Percentiles rank a stretch among this genome's conserved stretches.
Evolutionary conservation across 2,329 filamentous ascomycete genomes (phyloP).

Genomic region (Fusarium irregulare): DNA sequence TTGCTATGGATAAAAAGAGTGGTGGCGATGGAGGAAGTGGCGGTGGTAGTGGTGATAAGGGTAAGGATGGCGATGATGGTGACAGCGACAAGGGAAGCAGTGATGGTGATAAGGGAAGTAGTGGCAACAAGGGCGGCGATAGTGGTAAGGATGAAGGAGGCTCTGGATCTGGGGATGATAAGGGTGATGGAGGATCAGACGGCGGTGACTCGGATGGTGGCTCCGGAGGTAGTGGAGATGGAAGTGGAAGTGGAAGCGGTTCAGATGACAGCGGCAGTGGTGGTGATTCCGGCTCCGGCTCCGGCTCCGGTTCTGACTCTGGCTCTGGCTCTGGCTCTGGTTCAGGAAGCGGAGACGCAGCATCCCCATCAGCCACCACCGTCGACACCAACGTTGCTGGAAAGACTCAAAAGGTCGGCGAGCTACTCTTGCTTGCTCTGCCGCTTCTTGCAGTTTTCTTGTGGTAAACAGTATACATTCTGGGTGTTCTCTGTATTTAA

Average conservation of each 20-base stretch:
- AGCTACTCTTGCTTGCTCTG: neutral
- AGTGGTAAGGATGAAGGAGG: neutral
- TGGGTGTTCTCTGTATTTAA: neutral
- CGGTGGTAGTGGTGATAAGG: neutral
- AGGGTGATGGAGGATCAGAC: fast-evolving
- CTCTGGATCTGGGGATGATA: neutral
- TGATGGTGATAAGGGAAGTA: neutral
- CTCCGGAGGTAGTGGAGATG: neutral
- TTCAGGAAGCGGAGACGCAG: neutral
- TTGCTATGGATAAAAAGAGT: neutral
- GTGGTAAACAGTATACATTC: fast-evolving
- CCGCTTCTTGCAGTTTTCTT: neutral
- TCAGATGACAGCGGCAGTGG: neutral
- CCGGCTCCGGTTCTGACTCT: neutral
- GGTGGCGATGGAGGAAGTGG: neutral
- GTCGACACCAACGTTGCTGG: neutral
- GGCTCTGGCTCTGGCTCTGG: neutral
- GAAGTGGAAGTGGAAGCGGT: neutral
- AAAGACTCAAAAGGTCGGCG: neutral
- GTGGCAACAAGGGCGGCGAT: neutral
- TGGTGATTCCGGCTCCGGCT: neutral
- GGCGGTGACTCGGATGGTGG: neutral
- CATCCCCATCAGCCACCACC: neutral
- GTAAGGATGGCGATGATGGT: too few species aligned
- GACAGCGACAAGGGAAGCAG: neutral